Evolutionary conservation across 2,329 filamentous ascomycete genomes (phyloP), one percentile per base, ranked within the genome.

Genomic region (Ilyonectria sp.): DNA sequence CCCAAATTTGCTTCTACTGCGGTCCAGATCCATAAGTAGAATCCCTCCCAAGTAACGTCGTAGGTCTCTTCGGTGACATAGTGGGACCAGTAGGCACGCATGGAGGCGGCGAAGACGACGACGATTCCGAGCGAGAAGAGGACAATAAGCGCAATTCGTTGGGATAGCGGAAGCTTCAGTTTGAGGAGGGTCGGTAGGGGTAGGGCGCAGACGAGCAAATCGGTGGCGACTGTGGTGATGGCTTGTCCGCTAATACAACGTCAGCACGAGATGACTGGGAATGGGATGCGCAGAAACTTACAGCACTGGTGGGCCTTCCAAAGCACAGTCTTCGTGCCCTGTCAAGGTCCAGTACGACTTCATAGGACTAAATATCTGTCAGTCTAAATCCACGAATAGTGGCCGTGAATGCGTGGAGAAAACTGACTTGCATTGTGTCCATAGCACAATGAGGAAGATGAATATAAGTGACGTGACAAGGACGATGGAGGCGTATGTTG

Each of bases 11-110:
- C 80, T 65, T 83, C 82, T 23, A 83, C 77, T 2, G 82, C 79
- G 1, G 81, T 82, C 81, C 82, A 83, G 33, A 82, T 79, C 82
- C 82, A 83, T 19, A 83, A 72, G 15, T 81, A 70, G 52, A 81
- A 81, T 1, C 81, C 80, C 8, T 82, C 70, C 81, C 82, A 83
- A 2, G 81, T 83, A 0, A 83, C 77, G 66, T 83, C 82, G 70
- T 80, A 83, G 2, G 79, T 81, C 37, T 76, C 49, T 33, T 76
- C 68, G 6, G 80, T 78, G 10, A 82, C 79, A 54, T 76, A 73
- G 56, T 79, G 72, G 21, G 79, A 72, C 76, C 79, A 83, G 64
- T 82, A 83, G 3, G 78, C 76, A 2, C 82, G 76, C 74, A 82
- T 75, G 35, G 76, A 75, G 15, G 78, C 77, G 0, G 80, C 81